Percentiles rank a stretch among this genome's conserved stretches.
Evolutionary conservation across 2,329 filamentous ascomycete species (phyloP).

Genomic region (Talaromyces sp.): DNA sequence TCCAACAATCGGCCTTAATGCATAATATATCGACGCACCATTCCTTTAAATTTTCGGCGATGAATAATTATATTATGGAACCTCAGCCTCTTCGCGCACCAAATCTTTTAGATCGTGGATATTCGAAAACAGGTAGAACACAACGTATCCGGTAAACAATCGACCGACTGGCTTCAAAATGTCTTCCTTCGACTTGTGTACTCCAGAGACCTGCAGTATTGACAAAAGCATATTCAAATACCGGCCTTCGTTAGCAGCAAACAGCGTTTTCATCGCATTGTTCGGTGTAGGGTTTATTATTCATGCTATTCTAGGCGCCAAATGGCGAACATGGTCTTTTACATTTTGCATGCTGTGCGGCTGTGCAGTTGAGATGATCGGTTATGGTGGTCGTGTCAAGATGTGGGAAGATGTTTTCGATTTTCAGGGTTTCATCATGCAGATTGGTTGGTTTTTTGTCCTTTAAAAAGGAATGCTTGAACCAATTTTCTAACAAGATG

Average conservation of each 20-base stretch:
- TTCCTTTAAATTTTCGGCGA: neutral
- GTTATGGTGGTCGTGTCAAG: slow-evolving; percentile 60
- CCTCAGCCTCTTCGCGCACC: neutral
- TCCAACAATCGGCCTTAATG: neutral
- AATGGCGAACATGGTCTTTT: slow-evolving; percentile 42
- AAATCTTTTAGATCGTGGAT: neutral
- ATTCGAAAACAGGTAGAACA: neutral
- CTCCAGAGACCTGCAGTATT: slow-evolving; percentile 5
- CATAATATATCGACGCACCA: neutral
- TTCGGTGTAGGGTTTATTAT: slow-evolving; percentile 42
- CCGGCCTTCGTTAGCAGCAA: slow-evolving; percentile 31
- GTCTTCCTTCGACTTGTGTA: slow-evolving; percentile 7
- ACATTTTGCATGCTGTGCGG: slow-evolving; percentile 54
- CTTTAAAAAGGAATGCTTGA: slow-evolving; percentile 47
- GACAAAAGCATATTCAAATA: slow-evolving; percentile 3
- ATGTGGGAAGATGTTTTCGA: slow-evolving; percentile 58
- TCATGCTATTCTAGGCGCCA: slow-evolving; percentile 37
- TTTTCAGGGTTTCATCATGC: slow-evolving; percentile 61
- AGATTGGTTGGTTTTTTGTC: slow-evolving; percentile 52
- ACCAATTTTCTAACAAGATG: neutral
- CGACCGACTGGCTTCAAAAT: neutral
- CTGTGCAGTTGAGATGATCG: slow-evolving; percentile 57
- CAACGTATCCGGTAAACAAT: neutral
- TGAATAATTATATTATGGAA: neutral
- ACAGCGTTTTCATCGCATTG: slow-evolving; percentile 41